Percentiles rank a stretch among this genome's conserved stretches.
phyloP scores from a whole-genome alignment of 371 early-diverging fungal genomes.

The Mortierella sp. region DNA sequence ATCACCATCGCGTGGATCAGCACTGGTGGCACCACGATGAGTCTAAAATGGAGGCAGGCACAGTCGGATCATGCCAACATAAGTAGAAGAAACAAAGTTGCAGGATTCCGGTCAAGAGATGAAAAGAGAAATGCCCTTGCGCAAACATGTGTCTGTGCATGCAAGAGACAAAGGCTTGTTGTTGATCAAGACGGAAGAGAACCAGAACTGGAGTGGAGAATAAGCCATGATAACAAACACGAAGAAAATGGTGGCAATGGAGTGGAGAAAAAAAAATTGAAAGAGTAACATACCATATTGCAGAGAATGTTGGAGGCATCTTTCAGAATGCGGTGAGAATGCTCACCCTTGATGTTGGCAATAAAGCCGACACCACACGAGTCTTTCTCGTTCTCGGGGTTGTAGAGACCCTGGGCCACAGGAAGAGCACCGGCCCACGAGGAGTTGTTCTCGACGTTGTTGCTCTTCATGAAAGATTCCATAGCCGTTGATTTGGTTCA shows the following conservation, averaged over 20 bases:
- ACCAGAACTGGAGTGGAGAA: not conserved
- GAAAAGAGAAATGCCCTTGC: too few species aligned
- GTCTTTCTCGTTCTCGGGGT: constrained; percentile 92
- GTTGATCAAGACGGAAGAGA: not conserved
- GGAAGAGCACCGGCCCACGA: constrained; percentile 91
- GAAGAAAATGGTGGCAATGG: not conserved
- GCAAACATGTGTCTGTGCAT: constrained; percentile 16
- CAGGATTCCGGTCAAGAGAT: too few species aligned
- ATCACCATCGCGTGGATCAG: constrained; percentile 90
- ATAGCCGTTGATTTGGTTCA: constrained; percentile 11
- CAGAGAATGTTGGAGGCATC: constrained; percentile 91
- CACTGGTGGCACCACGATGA: constrained; percentile 93
- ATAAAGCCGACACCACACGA: constrained; percentile 98
- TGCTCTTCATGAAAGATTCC: constrained; percentile 53
- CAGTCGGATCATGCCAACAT: not conserved
- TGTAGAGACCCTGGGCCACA: constrained; percentile 87
- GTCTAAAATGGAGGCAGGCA: constrained; percentile 55
- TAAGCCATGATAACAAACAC: not conserved
- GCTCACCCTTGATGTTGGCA: constrained; percentile 86
- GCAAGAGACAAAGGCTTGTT: not conserved
- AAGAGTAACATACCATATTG: constrained; percentile 79
- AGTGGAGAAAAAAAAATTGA: not conserved
- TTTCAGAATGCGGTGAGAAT: constrained; percentile 89
- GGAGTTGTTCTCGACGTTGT: constrained; percentile 56
- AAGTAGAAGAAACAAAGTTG: not conserved